Base-by-base conservation (phyloP, 2,329 filamentous ascomycete genomes). In the Penicillium sp. region DNA sequence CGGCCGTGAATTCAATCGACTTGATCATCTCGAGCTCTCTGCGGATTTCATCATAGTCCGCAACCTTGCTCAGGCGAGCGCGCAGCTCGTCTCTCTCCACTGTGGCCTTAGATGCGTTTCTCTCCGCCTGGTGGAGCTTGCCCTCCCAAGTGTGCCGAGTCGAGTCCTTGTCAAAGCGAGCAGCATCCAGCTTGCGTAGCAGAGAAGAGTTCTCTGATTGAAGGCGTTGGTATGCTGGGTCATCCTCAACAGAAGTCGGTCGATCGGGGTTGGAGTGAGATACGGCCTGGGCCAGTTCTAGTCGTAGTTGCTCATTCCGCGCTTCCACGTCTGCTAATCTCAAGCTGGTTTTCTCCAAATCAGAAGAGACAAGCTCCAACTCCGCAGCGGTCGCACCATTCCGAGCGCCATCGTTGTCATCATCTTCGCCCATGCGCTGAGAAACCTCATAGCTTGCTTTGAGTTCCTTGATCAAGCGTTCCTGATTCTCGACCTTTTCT, bases 361-460 rank as follows among this genome's bases (percentile, higher is more conserved):
- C 94, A 0, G 92, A 89, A 68, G 89, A 88, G 54, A 96, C 88
- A 79, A 99, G 93, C 65, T 97, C 94, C 56, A 99, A 81, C 74
- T 99, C 94, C 12, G 93, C 94, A 66, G 86, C 90, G 4, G 89
- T 89, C 49, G 94, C 89, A 54, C 87, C 84, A 29, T 82, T 84
- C 25, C 82, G 81, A 26, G 80, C 80, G 18, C 83, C 82, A 20
- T 89, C 85, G 22, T 87, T 85, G 9, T 77, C 77, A 50, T 85
- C 83, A 31, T 88, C 88, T 14, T 86, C 88, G 49, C 88, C 92
- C 49, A 99, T 80, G 49, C 94, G 85, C 72, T 97, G 92, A 44
- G 90, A 94, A 52, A 99, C 94, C 74, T 99, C 94, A 70, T 97
- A 97, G 77, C 87, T 97, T 25, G 94, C 94, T 76, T 97, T 97